A percentile compares a stretch with the other conserved stretches of the same genome.
Evolutionary conservation across 176 grass and related monocot genomes (phyloP).

Genomic region (Carex parvula): DNA sequence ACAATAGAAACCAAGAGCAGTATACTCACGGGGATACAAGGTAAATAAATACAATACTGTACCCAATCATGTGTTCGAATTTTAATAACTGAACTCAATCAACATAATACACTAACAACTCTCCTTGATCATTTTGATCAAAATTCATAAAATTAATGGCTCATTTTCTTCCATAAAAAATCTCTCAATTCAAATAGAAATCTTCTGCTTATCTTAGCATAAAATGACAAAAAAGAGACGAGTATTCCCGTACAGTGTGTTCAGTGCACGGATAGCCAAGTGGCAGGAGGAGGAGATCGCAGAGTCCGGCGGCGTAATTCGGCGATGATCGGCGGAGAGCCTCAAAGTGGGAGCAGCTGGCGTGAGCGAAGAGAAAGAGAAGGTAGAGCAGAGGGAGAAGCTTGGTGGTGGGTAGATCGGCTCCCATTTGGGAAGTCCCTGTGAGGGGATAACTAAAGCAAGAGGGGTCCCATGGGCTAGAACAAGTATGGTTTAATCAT

Average conservation of each 20-base stretch:
- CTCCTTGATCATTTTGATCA: not conserved
- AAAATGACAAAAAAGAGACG: not conserved
- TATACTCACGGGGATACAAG: not conserved
- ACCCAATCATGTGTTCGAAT: not conserved
- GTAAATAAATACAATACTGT: not conserved
- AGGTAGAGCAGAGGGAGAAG: not conserved
- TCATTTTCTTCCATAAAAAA: not conserved
- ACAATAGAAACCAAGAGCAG: not conserved
- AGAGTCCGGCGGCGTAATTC: conserved; percentile 36
- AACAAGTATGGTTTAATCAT: too few relatives aligned
- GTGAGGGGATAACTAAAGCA: not conserved
- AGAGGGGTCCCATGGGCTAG: too few relatives aligned
- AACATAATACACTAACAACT: not conserved
- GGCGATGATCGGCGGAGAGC: conserved; percentile 3
- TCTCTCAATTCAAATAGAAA: not conserved
- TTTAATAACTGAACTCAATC: not conserved
- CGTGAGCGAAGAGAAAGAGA: not conserved
- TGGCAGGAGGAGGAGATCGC: conserved; percentile 57
- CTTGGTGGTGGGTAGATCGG: not conserved
- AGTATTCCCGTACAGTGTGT: conserved; percentile 47
- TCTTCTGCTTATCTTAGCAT: not conserved
- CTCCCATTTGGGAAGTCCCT: not conserved
- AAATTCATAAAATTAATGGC: not conserved
- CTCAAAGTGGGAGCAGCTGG: conserved; percentile 17
- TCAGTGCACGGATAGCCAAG: conserved; percentile 76